Percentiles rank a stretch among this genome's conserved stretches.
Evolutionary conservation across 2,329 filamentous ascomycete species (phyloP).

Genomic region (Ceratocystis papillata): DNA sequence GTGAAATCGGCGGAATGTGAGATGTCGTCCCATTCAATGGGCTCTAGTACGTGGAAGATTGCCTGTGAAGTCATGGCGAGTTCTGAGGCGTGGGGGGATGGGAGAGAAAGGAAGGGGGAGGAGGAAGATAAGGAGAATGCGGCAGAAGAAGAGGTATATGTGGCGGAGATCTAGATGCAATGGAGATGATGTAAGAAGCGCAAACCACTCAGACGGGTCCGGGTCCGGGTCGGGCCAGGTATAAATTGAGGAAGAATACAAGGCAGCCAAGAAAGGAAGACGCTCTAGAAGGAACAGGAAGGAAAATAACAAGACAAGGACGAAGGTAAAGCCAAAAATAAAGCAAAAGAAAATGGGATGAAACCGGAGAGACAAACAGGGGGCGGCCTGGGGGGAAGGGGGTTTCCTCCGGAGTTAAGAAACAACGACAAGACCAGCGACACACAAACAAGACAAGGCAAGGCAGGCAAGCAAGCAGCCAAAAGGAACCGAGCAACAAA

Average conservation of each 20-base stretch:
- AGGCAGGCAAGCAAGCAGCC: not conserved
- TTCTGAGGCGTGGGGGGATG: not conserved
- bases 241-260: not conserved
- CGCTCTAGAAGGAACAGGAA: not conserved
- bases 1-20: slow-evolving; percentile 37
- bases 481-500: not conserved
- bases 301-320: not conserved
- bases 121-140: not conserved
- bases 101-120: not conserved
- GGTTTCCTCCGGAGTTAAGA: not conserved
- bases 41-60: slow-evolving; percentile 42
- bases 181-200: not conserved
- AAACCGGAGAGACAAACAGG: not conserved
- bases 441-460: not conserved
- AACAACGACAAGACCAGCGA: not conserved
- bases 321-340: not conserved
- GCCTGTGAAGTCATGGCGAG: slow-evolving; percentile 16
- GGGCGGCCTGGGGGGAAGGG: not conserved
- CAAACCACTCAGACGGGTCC: not conserved
- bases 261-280: not conserved
- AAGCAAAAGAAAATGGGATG: slow-evolving; percentile 1
- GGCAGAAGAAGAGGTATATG: not conserved
- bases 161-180: not conserved
- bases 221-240: not conserved
- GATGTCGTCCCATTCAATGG: slow-evolving; percentile 43